Conservation (phyloP, 495 filamentous ascomycete species). For the Podospora comata region DNA sequence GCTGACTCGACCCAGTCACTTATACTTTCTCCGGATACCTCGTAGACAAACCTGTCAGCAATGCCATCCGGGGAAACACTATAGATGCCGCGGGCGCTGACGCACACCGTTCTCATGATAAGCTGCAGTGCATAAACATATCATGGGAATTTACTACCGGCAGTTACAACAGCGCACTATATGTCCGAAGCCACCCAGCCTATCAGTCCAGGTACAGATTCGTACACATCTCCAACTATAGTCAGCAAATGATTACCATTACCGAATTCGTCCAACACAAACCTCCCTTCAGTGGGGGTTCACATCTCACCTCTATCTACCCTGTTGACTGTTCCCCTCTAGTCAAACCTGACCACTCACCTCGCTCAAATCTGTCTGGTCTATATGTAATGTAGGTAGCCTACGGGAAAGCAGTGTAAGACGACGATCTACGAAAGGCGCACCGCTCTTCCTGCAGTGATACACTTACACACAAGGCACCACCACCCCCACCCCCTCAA, state of each 20-base stretch:
- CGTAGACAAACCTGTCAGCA: conserved; percentile 12
- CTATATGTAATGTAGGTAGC: background rate
- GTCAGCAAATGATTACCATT: background rate
- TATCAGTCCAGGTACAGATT: background rate
- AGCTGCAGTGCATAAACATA: background rate
- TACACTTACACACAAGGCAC: background rate
- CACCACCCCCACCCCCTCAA: background rate
- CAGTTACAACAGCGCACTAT: background rate
- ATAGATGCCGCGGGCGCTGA: conserved; percentile 12
- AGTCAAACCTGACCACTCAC: background rate
- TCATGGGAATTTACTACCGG: background rate
- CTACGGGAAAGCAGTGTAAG: background rate
- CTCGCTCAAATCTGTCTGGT: background rate
- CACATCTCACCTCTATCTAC: background rate
- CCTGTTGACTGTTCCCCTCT: background rate
- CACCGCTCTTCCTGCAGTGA: background rate
- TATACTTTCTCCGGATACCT: background rate
- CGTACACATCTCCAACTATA: background rate
- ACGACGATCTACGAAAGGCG: background rate
- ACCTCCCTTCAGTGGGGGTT: conserved; percentile 1
- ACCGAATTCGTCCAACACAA: background rate
- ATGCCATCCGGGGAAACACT: conserved; percentile 14
- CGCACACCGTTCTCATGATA: conserved; percentile 10
- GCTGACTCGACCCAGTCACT: background rate
- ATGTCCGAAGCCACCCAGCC: background rate